Conservation (phyloP, 1,139 yeast species). For the Candida sp. region DNA sequence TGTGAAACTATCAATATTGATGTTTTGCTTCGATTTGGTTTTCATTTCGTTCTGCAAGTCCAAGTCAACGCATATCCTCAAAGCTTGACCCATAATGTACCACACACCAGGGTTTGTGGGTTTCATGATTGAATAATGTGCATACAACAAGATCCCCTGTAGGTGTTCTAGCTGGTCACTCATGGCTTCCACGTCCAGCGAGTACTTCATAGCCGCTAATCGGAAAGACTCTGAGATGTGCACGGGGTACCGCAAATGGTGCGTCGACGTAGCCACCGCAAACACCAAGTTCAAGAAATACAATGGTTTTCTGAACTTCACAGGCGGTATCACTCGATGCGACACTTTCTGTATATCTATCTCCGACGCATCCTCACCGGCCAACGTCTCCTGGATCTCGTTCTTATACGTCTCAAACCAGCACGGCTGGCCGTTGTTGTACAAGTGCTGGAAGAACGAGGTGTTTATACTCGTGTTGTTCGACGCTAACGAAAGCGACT, state of each 20-base stretch:
- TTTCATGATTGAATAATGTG: constrained; percentile 74
- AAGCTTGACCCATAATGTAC: constrained; percentile 84
- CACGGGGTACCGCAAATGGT: constrained; percentile 71
- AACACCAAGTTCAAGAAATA: constrained; percentile 76
- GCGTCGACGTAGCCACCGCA: constrained; percentile 81
- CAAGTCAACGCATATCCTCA: constrained; percentile 80
- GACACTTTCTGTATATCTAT: constrained; percentile 28
- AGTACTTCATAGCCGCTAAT: constrained; percentile 65
- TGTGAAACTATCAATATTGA: constrained; percentile 50
- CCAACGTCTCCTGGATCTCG: constrained; percentile 19
- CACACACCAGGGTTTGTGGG: constrained; percentile 91
- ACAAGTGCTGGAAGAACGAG: constrained; percentile 11
- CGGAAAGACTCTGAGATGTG: constrained; percentile 75
- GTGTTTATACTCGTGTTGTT: constrained; percentile 56
- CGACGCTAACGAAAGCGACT: constrained; percentile 60
- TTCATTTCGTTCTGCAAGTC: constrained; percentile 72
- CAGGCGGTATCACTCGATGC: constrained; percentile 49
- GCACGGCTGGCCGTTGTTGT: constrained; percentile 4
- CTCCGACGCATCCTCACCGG: background rate
- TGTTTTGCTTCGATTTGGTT: constrained; percentile 24
- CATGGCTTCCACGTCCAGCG: constrained; percentile 62
- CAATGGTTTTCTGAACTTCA: constrained; percentile 42
- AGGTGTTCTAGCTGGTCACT: constrained; percentile 69
- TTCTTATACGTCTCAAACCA: constrained; percentile 13
- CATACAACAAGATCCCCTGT: constrained; percentile 71